Evolutionary conservation across 768 basidiomycete species (phyloP), one percentile per base, ranked within the genome.

Genomic region (Pholiota microspora): DNA sequence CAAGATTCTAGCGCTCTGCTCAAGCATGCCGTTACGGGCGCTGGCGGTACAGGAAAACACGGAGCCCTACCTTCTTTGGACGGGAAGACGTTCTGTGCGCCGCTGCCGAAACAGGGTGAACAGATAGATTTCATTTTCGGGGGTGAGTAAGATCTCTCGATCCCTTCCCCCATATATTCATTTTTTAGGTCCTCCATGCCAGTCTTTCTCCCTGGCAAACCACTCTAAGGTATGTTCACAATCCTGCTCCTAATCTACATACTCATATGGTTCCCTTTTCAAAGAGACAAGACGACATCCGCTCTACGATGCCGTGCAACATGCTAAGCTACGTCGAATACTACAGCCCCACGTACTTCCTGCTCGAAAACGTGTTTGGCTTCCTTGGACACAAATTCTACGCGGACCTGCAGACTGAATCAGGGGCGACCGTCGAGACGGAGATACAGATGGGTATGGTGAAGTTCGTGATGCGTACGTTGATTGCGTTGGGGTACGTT

Each of bases 111-210:
- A 54, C 78, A 74, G 34, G 79, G 77, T 3, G 80, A 79, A 4
- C 77, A 83, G 12, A 79, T 88, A 2, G 86, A 88, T 59, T 79
- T 91, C 51, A 81, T 91, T n/a, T 87, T 78, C 67, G 87, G 89
- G 55, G 86, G 88, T 85, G 69, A 45, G 78, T 59, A n/a, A n/a
- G n/a, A n/a, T 15, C 46, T 10, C 28, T 51, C 10, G 27, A 45
- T 31, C 49, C 36, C 25, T n/a, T 40, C 25, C n/a, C 34, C 12
- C 24, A 25, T 4, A 38, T 5, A 4, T 15, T 42, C 24, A 28
- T 12, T 28, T 35, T 21, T 6, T 53, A 88, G 88, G 88, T 2
- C 87, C 88, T 3, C 89, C 89, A 10, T 91, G 89, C 61, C 89
- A 90, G 58, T 79, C 84, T 2, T 91, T 89, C 59, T 85, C 83